These are phyloP conservation scores for Cornus controversa DNA, from an alignment of 148 eudicot genomes.

Conservation along the genomic window DNA sequence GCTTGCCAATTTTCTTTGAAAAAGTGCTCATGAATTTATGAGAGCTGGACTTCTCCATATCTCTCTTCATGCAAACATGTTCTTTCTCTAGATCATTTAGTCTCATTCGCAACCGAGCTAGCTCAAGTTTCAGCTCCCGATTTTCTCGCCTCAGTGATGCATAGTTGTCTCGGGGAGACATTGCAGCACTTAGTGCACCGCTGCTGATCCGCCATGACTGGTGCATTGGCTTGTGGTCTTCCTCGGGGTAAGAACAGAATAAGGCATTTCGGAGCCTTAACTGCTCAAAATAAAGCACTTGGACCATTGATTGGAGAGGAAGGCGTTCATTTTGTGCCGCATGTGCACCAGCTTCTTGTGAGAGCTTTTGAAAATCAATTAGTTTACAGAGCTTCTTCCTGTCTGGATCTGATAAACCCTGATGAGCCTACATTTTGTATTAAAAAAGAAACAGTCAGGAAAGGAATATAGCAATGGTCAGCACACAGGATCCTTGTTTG, in stretches of 20 bases:
- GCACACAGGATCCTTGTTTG: neutral
- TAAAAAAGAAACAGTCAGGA: neutral
- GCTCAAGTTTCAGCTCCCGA: conserved; percentile 85
- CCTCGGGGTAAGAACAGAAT: conserved; percentile 61
- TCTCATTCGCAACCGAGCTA: conserved; percentile 87
- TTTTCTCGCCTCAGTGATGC: conserved; percentile 87
- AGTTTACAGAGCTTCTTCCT: conserved; percentile 76
- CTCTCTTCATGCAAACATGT: conserved; percentile 88
- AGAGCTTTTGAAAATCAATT: conserved; percentile 84
- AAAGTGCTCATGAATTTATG: conserved; percentile 74
- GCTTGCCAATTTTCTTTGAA: conserved; percentile 63
- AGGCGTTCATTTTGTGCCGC: conserved; percentile 98
- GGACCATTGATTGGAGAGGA: conserved; percentile 89
- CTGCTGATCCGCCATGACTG: conserved; percentile 92
- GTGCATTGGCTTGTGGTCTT: conserved; percentile 67
- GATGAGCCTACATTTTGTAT: conserved; percentile 67
- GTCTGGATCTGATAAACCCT: conserved; percentile 64
- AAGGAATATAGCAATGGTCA: neutral
- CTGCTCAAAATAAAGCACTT: conserved; percentile 89
- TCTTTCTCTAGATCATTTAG: conserved; percentile 93
- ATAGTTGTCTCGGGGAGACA: conserved; percentile 92
- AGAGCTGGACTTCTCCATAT: conserved; percentile 70
- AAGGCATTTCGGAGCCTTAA: conserved; percentile 72
- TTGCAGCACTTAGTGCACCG: conserved; percentile 89
- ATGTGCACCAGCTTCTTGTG: conserved; percentile 90